Percentiles rank a stretch among this genome's conserved stretches.
Evolutionary conservation across 106 monocot species (phyloP).

Genomic region (Allium sativum): DNA sequence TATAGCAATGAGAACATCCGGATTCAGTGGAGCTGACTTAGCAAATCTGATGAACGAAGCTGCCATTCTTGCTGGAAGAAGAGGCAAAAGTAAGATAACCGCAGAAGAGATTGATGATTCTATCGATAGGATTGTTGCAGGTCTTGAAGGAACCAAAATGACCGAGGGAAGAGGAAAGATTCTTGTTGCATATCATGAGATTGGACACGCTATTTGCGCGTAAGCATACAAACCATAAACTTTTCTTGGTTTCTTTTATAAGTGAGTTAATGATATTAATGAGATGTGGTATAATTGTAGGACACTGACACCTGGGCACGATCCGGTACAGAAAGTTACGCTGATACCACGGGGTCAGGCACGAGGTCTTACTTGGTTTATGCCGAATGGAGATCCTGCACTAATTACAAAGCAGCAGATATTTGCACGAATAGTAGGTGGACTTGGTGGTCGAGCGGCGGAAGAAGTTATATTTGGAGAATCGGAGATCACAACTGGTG

Average conservation of each 20-base stretch:
- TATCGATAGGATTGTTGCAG: conserved; percentile 58
- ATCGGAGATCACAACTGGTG: conserved; percentile 61
- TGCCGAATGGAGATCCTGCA: conserved; percentile 41
- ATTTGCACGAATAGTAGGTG: conserved; percentile 61
- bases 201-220: conserved; percentile 63
- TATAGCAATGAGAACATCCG: conserved; percentile 62
- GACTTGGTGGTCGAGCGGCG: conserved; percentile 53
- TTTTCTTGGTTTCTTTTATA: not conserved
- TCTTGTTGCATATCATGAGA: conserved; percentile 62
- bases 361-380: conserved; percentile 70
- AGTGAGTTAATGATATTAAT: too few species aligned
- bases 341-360: conserved; percentile 60
- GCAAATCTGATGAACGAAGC: conserved; percentile 80
- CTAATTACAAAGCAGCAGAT: conserved; percentile 54
- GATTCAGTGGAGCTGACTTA: conserved; percentile 71
- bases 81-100: conserved; percentile 47
- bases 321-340: conserved; percentile 60
- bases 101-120: conserved; percentile 63
- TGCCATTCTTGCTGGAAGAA: conserved; percentile 67
- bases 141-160: conserved; percentile 61
- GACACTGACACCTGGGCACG: conserved; percentile 61
- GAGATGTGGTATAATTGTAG: conserved; percentile 9
- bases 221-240: conserved; percentile 14
- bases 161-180: conserved; percentile 57
- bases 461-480: conserved; percentile 69